Base-by-base conservation (phyloP, 805 yeast genomes). In the Yamadazyma sp. region DNA sequence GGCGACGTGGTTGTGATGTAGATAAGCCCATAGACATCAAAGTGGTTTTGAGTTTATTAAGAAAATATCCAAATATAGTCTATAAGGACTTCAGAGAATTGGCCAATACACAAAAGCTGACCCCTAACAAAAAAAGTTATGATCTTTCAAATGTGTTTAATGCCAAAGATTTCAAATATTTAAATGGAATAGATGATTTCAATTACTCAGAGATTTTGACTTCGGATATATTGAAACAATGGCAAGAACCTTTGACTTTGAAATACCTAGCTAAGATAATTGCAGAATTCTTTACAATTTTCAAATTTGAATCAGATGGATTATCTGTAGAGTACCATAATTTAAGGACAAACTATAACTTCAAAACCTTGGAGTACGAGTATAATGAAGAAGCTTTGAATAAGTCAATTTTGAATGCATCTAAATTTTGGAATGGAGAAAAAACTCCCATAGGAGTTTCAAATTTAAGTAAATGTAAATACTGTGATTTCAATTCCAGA, bases 401-500 rank as follows among this genome's bases (percentile, higher is more conserved):
- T 1, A 23, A 43, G 2, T 52, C 60, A 6, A 51, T 73, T 2
- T 29, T 42, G 0, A 44, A 52, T 8, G 63, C 78, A 3, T 44
- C 73, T 33, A 49, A 50, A 16, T 73, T 78, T 43, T 82, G 88
- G 88, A 61, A 64, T 45, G 88, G 88, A 0, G 46, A 55, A 21
- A 56, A 83, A 30, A 53, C 51, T 3, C 84, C 86, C 1, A 49
- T 47, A 20, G 70, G 69, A 5, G 64, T 74, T 4, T 47, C 51
- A 7, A 73, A 53, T 43, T 58, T 43, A 36, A 52, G 56, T 4
- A 67, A 68, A 39, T 82, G 91, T 52, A 62, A 56, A 11, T 59
- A 53, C 32, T 82, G 91, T 56, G 78, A 72, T 13, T 82, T 74
- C 50, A 59, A 62, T 18, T 23, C 50, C 4, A 43, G 37, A 27